Percentiles rank a stretch among this genome's conserved stretches.
phyloP scores from a whole-genome alignment of 345 rosid genomes.

The Conringia planisiliqua region DNA sequence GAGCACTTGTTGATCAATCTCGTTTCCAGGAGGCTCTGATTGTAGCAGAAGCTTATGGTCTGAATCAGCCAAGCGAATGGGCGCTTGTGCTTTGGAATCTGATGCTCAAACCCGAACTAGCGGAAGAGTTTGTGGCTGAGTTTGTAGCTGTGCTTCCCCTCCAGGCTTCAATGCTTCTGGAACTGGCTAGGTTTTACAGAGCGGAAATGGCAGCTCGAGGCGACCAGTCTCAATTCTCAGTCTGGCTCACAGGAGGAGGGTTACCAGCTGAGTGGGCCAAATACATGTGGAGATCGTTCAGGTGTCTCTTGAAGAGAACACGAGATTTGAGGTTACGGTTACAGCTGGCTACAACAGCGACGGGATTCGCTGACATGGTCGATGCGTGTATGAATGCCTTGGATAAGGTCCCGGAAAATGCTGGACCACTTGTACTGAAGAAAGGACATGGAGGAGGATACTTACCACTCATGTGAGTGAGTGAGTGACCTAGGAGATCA shows the following conservation, averaged over 20 bases:
- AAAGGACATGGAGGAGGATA: slow-evolving; percentile 96
- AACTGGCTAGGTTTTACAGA: slow-evolving; percentile 80
- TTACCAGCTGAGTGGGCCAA: slow-evolving; percentile 97
- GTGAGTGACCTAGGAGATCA: slow-evolving; percentile 9
- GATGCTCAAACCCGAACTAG: slow-evolving; percentile 89
- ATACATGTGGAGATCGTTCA: slow-evolving; percentile 78
- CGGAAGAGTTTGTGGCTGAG: slow-evolving; percentile 88
- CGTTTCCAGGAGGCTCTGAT: slow-evolving; percentile 93
- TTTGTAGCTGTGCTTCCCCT: slow-evolving; percentile 94
- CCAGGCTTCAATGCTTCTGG: slow-evolving; percentile 78
- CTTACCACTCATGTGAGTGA: slow-evolving; percentile 88
- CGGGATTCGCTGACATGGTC: slow-evolving; percentile 72
- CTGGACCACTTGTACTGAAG: slow-evolving; percentile 73
- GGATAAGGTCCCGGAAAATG: slow-evolving; percentile 77
- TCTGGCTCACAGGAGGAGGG: slow-evolving; percentile 94
- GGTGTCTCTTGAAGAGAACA: slow-evolving; percentile 85
- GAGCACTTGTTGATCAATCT: slow-evolving; percentile 82
- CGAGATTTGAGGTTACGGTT: slow-evolving; percentile 67
- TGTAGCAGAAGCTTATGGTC: slow-evolving; percentile 95
- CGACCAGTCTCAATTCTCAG: slow-evolving; percentile 92
- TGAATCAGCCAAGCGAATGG: slow-evolving; percentile 97
- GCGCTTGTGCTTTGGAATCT: slow-evolving; percentile 90
- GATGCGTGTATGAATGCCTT: slow-evolving; percentile 52
- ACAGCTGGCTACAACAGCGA: slow-evolving; percentile 78
- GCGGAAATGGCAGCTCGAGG: slow-evolving; percentile 91